Percentiles rank a stretch among this genome's conserved stretches.
phyloP scores from a whole-genome alignment of 140 eudicot species.

The Flaveria floridana region DNA sequence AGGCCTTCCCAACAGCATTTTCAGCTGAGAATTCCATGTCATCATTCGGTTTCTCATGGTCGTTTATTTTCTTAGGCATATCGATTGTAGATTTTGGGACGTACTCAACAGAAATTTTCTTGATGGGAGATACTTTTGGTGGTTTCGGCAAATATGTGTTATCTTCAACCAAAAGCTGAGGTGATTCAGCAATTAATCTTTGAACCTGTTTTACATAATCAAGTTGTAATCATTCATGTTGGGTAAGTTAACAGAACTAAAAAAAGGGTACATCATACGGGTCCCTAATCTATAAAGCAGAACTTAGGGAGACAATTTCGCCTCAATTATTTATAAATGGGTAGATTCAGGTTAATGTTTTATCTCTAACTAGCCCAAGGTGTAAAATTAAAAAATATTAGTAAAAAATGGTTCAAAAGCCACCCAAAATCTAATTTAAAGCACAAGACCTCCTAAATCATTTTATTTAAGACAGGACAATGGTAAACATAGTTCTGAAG shows the following conservation, averaged over 20 bases:
- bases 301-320: background rate
- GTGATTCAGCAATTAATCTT: conserved; percentile 73
- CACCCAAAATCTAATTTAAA: background rate
- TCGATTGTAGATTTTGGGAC: conserved; percentile 40
- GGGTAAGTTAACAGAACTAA: background rate
- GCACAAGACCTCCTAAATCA: background rate
- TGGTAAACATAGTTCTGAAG: background rate
- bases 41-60: conserved; percentile 42
- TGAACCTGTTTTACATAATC: conserved; percentile 61
- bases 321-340: background rate
- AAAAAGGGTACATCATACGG: background rate
- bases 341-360: background rate
- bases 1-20: conserved; percentile 56
- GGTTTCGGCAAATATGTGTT: conserved; percentile 46
- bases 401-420: background rate
- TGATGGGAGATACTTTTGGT: conserved; percentile 42
- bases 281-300: background rate
- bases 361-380: background rate
- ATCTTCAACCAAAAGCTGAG: conserved; percentile 66
- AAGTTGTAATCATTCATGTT: background rate
- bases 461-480: background rate
- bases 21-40: conserved; percentile 72
- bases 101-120: conserved; percentile 48
- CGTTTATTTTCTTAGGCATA: conserved; percentile 35
- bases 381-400: background rate